These are phyloP conservation scores for Thermoascus crustaceus DNA, from an alignment of 2,329 filamentous ascomycete genomes.

Conservation along the genomic window DNA sequence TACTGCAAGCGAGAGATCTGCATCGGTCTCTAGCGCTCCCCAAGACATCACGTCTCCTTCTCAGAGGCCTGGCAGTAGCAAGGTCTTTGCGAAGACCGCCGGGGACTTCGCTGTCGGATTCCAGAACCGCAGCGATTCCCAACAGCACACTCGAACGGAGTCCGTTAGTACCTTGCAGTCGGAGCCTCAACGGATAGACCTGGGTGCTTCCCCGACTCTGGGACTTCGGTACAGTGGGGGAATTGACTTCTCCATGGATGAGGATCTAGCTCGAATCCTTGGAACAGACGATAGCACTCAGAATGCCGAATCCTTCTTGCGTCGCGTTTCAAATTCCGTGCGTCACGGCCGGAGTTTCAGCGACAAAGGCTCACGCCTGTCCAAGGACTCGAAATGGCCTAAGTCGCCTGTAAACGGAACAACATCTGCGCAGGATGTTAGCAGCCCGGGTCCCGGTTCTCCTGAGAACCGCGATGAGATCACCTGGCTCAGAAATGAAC, in stretches of 20 bases:
- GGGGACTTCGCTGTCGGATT: not conserved
- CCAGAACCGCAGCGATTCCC: too few species aligned
- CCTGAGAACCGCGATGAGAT: constrained; percentile 53
- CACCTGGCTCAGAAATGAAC: constrained; percentile 57
- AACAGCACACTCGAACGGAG: constrained; percentile 37
- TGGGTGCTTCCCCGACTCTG: constrained; percentile 58
- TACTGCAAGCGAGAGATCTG: constrained; percentile 19
- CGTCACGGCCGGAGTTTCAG: constrained; percentile 87
- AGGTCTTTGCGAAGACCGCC: not conserved
- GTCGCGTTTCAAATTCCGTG: constrained; percentile 85
- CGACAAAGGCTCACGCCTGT: constrained; percentile 49
- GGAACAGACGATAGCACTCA: constrained; percentile 53
- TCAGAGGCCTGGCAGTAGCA: not conserved
- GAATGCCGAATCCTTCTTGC: constrained; percentile 68
- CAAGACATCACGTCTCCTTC: not conserved
- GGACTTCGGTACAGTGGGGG: constrained; percentile 66
- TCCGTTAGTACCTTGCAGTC: constrained; percentile 37
- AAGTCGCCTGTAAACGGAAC: constrained; percentile 54
- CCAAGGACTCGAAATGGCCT: constrained; percentile 61
- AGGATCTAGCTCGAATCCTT: constrained; percentile 86
- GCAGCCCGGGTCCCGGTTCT: constrained; percentile 61
- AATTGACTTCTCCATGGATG: constrained; percentile 86
- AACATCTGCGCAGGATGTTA: constrained; percentile 52
- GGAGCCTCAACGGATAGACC: constrained; percentile 29
- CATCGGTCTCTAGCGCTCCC: not conserved